These are phyloP conservation scores for Dendrobium officinale DNA, from an alignment of 106 monocot species.

Conservation along the genomic window DNA sequence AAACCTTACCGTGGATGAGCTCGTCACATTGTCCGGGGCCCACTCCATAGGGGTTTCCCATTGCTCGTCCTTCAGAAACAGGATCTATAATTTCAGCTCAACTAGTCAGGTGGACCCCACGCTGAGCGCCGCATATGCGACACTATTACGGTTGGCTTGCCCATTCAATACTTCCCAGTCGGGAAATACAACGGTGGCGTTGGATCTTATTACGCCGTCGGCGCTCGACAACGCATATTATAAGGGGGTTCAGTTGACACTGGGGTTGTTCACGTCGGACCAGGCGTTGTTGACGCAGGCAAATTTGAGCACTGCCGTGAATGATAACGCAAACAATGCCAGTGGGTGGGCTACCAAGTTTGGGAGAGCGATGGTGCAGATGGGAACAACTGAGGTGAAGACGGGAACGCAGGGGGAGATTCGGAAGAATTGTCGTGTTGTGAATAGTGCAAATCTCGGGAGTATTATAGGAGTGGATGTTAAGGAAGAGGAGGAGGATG, in stretches of 20 bases:
- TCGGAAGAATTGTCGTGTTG: slow-evolving; percentile 46
- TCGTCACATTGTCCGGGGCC: slow-evolving; percentile 43
- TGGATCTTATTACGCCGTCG: not conserved
- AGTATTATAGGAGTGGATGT: no score
- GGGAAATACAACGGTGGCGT: not conserved
- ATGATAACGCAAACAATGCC: not conserved
- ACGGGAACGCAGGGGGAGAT: slow-evolving; percentile 59
- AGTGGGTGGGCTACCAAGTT: slow-evolving; percentile 21
- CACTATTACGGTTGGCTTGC: slow-evolving; percentile 11
- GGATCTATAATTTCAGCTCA: slow-evolving; percentile 31
- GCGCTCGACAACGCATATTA: slow-evolving; percentile 24
- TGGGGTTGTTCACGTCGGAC: slow-evolving; percentile 15
- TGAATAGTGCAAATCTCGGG: slow-evolving; percentile 14
- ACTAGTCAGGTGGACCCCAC: slow-evolving; percentile 13
- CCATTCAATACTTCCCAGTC: not conserved
- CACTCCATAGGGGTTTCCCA: slow-evolving; percentile 45
- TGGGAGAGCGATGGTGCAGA: slow-evolving; percentile 53
- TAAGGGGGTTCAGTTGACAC: not conserved
- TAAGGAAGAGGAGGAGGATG: no score
- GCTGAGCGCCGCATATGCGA: slow-evolving; percentile 6
- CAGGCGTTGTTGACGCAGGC: slow-evolving; percentile 2
- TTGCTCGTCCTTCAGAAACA: slow-evolving; percentile 30
- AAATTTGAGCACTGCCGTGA: not conserved
- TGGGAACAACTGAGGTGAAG: slow-evolving; percentile 51
- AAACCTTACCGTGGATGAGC: slow-evolving; percentile 30